Conservation (phyloP, 495 filamentous ascomycete species). For the Parmelia sp. region DNA sequence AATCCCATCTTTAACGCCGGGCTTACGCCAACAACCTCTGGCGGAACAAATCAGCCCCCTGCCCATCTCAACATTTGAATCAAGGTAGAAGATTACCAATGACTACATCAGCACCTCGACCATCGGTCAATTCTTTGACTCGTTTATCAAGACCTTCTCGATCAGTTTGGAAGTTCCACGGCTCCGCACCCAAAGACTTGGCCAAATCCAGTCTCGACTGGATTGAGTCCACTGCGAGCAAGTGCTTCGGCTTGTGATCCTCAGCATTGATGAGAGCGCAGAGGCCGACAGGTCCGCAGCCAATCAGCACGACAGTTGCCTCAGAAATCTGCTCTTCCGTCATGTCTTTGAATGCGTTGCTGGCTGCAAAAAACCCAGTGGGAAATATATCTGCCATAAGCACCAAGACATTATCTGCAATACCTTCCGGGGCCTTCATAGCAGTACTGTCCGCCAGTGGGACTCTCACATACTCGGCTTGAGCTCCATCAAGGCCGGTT, state of each 20-base stretch:
- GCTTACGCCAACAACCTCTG: conserved; percentile 80
- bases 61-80: too few species aligned
- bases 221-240: conserved; percentile 83
- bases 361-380: conserved; percentile 78
- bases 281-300: conserved; percentile 83
- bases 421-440: conserved; percentile 65
- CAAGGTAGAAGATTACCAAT: conserved; percentile 36
- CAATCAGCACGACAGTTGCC: conserved; percentile 73
- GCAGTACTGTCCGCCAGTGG: conserved; percentile 80
- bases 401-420: conserved; percentile 73
- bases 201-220: conserved; percentile 73
- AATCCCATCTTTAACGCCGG: conserved; percentile 77
- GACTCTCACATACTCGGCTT: conserved; percentile 76
- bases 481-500: conserved; percentile 68
- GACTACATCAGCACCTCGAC: conserved; percentile 82
- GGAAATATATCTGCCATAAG: conserved; percentile 79
- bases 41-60: neutral
- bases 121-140: conserved; percentile 70
- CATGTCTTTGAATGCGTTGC: conserved; percentile 68
- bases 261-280: conserved; percentile 81
- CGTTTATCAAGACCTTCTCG: conserved; percentile 60
- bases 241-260: conserved; percentile 69
- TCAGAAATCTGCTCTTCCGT: conserved; percentile 56
- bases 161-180: conserved; percentile 72
- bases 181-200: conserved; percentile 71